These are phyloP conservation scores for Brassica napus DNA, from an alignment of 345 rosid genomes.

Conservation along the genomic window Da-Ae NC_063445.1:20859501-20860000, in stretches of 20 bases:
- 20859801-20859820: constrained; percentile 91
- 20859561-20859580: constrained; percentile 1
- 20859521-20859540: constrained; percentile 24
- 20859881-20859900: constrained; percentile 71
- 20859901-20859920: constrained; percentile 52
- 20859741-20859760: constrained; percentile 67
- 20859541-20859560: constrained; percentile 14
- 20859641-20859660: constrained; percentile 89
- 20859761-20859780: constrained; percentile 76
- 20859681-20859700: constrained; percentile 54
- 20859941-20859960: constrained; percentile 53
- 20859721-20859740: constrained; percentile 67
- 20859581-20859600: constrained; percentile 22
- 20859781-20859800: constrained; percentile 81
- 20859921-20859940: constrained; percentile 51
- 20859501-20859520: neutral
- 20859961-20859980: constrained; percentile 24
- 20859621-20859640: constrained; percentile 55
- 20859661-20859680: constrained; percentile 72
- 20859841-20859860: constrained; percentile 53
- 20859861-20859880: constrained; percentile 78
- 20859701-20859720: constrained; percentile 82
- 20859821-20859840: constrained; percentile 72
- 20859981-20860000: constrained; percentile 52
- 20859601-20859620: constrained; percentile 29